These are phyloP conservation scores for Lipomyces oligophaga DNA, from an alignment of 805 yeast genomes.

Conservation along the genomic window DNA sequence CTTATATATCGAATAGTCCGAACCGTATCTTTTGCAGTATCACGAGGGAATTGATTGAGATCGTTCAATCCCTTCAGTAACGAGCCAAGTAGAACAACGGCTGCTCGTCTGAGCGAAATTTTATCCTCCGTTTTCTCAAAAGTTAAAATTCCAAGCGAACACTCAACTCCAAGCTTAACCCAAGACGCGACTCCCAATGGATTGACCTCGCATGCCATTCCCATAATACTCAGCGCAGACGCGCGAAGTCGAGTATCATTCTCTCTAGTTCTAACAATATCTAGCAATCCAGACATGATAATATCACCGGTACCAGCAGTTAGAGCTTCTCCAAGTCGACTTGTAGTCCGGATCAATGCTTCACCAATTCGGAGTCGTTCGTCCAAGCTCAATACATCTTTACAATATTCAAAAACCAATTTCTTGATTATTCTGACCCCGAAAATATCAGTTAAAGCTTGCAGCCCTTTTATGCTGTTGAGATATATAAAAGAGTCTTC, in stretches of 20 bases:
- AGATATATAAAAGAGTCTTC: slow-evolving; percentile 84
- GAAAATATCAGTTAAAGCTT: slow-evolving; percentile 50
- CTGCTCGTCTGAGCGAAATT: slow-evolving; percentile 63
- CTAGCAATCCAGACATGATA: slow-evolving; percentile 46
- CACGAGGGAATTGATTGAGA: slow-evolving; percentile 34
- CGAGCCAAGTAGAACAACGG: slow-evolving; percentile 57
- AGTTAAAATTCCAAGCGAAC: slow-evolving; percentile 70
- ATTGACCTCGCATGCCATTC: slow-evolving; percentile 58
- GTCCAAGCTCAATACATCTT: slow-evolving; percentile 46
- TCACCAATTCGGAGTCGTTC: slow-evolving; percentile 80
- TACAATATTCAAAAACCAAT: slow-evolving; percentile 39
- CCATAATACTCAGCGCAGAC: slow-evolving; percentile 86
- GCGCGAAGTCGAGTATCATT: slow-evolving; percentile 63
- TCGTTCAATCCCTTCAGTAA: slow-evolving; percentile 33
- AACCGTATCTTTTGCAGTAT: slow-evolving; percentile 28
- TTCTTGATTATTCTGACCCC: slow-evolving; percentile 40
- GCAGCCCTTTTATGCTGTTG: slow-evolving; percentile 77
- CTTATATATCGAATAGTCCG: slow-evolving; percentile 24
- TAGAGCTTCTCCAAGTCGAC: slow-evolving; percentile 47
- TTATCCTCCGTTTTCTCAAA: slow-evolving; percentile 49
- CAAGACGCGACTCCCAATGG: slow-evolving; percentile 50
- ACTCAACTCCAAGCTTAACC: slow-evolving; percentile 62
- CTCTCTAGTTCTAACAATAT: slow-evolving; percentile 24
- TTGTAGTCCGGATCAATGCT: slow-evolving; percentile 60
- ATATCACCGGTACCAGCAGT: slow-evolving; percentile 43